Evolutionary conservation across 1,139 yeast genomes (phyloP).

Genomic region (Pichia sp.): DNA sequence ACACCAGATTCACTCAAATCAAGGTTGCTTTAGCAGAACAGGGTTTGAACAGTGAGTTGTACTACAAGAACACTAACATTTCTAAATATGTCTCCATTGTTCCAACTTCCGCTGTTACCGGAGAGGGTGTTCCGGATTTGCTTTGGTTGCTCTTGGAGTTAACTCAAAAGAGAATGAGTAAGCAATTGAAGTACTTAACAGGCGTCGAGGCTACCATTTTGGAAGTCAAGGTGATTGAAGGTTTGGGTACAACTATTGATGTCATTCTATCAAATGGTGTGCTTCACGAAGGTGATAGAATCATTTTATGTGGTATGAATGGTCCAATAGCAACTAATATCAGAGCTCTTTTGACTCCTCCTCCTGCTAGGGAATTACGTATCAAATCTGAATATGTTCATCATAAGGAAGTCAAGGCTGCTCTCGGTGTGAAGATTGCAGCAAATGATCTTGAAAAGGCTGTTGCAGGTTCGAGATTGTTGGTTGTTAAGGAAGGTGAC

Average conservation of each 20-base stretch:
- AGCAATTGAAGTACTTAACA: slow-evolving; percentile 94
- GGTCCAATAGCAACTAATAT: slow-evolving; percentile 99
- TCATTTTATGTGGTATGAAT: slow-evolving; percentile 94
- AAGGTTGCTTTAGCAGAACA: slow-evolving; percentile 94
- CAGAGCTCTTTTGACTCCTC: slow-evolving; percentile 94
- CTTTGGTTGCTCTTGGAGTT: slow-evolving; percentile 91
- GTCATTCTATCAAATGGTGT: slow-evolving; percentile 95
- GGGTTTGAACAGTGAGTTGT: slow-evolving; percentile 95
- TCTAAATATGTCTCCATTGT: slow-evolving; percentile 91
- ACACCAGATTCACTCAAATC: slow-evolving; percentile 77
- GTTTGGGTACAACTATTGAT: slow-evolving; percentile 98
- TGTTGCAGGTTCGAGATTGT: slow-evolving; percentile 94
- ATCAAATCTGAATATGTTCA: slow-evolving; percentile 91
- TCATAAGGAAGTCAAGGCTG: slow-evolving; percentile 97
- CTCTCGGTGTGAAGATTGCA: slow-evolving; percentile 96
- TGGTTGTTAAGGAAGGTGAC: slow-evolving; percentile 95
- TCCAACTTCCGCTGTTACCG: slow-evolving; percentile 98
- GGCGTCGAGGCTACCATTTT: slow-evolving; percentile 92
- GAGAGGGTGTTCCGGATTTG: slow-evolving; percentile 99
- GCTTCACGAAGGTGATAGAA: slow-evolving; percentile 87
- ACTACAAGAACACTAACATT: slow-evolving; percentile 90
- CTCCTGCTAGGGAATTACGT: slow-evolving; percentile 93
- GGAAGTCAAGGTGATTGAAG: slow-evolving; percentile 98
- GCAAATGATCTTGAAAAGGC: slow-evolving; percentile 98
- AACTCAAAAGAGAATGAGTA: slow-evolving; percentile 98